phyloP scores from a whole-genome alignment of 2,329 filamentous ascomycete genomes.

The Epichloe festucae region DNA sequence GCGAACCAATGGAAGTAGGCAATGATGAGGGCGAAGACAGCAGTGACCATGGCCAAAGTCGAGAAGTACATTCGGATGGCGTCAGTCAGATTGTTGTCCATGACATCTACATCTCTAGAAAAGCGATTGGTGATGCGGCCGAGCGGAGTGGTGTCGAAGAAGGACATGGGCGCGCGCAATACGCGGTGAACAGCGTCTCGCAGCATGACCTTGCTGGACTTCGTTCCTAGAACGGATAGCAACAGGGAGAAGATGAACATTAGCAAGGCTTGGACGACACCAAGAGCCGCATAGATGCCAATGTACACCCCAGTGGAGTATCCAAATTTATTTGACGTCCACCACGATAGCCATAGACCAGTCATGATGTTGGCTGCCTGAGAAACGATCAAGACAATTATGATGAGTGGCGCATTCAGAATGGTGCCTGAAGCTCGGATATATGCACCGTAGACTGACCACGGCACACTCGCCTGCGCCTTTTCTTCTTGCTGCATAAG shows the following conservation, averaged over 20 bases:
- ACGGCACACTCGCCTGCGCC: slow-evolving; percentile 64
- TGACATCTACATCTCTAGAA: slow-evolving; percentile 86
- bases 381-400: slow-evolving; percentile 52
- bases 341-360: slow-evolving; percentile 86
- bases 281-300: slow-evolving; percentile 58
- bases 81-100: slow-evolving; percentile 87
- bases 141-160: slow-evolving; percentile 93
- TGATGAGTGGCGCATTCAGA: slow-evolving; percentile 51
- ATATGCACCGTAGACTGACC: slow-evolving; percentile 69
- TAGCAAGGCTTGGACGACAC: slow-evolving; percentile 54
- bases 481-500: slow-evolving; percentile 65
- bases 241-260: slow-evolving; percentile 74
- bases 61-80: slow-evolving; percentile 87
- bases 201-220: slow-evolving; percentile 70
- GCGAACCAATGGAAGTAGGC: slow-evolving; percentile 88
- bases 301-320: slow-evolving; percentile 60
- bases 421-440: slow-evolving; percentile 61
- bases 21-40: slow-evolving; percentile 82
- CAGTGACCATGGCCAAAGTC: slow-evolving; percentile 67
- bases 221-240: slow-evolving; percentile 69
- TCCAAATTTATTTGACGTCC: slow-evolving; percentile 69
- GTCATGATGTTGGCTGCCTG: slow-evolving; percentile 81
- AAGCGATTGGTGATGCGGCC: slow-evolving; percentile 95
- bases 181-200: slow-evolving; percentile 67
- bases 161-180: slow-evolving; percentile 64